Percentiles rank a stretch among this genome's conserved stretches.
phyloP scores from a whole-genome alignment of 208 protist species.

The Tritrichomonas foetus region DNA sequence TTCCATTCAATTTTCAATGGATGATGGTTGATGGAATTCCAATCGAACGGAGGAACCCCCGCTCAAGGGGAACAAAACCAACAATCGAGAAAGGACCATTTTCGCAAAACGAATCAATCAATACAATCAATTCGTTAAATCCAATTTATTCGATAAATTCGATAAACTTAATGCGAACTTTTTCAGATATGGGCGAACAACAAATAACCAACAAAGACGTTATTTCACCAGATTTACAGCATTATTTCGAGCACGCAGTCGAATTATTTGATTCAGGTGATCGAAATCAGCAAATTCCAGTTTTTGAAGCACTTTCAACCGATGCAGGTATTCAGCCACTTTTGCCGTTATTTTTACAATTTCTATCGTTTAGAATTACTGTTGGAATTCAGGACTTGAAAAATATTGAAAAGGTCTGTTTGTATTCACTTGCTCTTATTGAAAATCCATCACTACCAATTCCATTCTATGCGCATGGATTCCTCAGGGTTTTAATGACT shows the following conservation, averaged over 20 bases:
- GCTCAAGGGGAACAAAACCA: too few species aligned
- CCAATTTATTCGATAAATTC: neutral
- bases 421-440: neutral
- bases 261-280: neutral
- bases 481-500: neutral
- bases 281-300: neutral
- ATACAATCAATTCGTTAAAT: neutral
- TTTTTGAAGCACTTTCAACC: neutral
- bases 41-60: neutral
- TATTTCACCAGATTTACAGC: neutral
- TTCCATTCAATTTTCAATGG: constrained; percentile 5
- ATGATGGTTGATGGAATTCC: neutral
- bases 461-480: neutral
- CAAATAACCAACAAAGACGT: neutral
- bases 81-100: neutral
- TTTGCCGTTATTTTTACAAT: neutral
- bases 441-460: neutral
- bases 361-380: neutral
- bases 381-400: neutral
- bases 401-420: neutral
- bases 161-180: too few species aligned
- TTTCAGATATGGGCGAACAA: neutral
- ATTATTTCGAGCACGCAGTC: neutral
- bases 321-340: neutral
- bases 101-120: neutral